Evolutionary conservation across 768 basidiomycete genomes (phyloP), one percentile per base, ranked within the genome.

Genomic region (Ramaria rubella): DNA sequence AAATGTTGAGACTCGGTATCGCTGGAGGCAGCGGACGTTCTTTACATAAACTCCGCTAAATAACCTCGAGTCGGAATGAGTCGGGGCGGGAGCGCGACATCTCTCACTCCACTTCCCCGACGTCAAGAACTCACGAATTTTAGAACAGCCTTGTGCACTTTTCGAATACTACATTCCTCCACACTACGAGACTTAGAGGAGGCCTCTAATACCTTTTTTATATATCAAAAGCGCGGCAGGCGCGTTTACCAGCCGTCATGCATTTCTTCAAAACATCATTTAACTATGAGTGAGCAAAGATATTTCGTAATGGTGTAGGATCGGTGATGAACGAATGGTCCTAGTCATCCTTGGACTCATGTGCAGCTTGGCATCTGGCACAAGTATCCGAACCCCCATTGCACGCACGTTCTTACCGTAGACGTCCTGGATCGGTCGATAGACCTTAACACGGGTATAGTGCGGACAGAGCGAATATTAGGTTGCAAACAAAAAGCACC

Each of bases 311-410:
- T 21, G 38, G 62, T 38, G 44, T 53, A 59, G 30, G 52, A 49
- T 51, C 58, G 57, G 64, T 43, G 62, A 60, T 40, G 57, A 58
- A 57, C 53, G 5, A 43, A 45, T 55, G 12, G 49, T 40, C n/a
- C 44, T 52, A 96, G 93, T 60, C 90, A 93, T 67, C 80, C 91
- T 40, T 94, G 93, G 86, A 79, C 85, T 59, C 90, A 92, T 74
- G 91, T 94, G 62, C 83, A 93, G 60, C 86, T 88, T 66, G 90
- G 89, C 61, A 89, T 95, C 79, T 94, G 91, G 87, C 85, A 87
- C 62, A 96, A 96, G 78, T 96, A 96, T 71, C 94, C 94, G 51
- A 95, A 95, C 69, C 87, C 92, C 52, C 88, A 88, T 65, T 92
- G 90, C 72, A 81, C 87, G 23, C 91, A 93, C 69, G 91, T 93